These are phyloP conservation scores for Draba incana DNA, from an alignment of 345 rosid genomes.

Conservation along the genomic window DNA sequence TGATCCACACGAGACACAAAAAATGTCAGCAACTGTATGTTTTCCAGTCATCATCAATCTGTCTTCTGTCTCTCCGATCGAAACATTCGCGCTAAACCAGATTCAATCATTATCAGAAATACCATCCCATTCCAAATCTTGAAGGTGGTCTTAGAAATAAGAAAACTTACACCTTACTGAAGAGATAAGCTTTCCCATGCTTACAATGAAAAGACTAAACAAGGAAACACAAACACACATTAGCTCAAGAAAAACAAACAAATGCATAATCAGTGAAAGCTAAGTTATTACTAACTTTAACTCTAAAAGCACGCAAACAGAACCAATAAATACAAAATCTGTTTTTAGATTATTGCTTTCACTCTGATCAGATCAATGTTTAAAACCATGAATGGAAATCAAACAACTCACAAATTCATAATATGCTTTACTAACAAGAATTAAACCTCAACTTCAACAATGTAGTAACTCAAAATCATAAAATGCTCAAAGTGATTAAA, in stretches of 20 bases:
- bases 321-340: not conserved
- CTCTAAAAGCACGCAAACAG: not conserved
- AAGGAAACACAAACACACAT: constrained; percentile 14
- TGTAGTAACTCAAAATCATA: constrained; percentile 8
- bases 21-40: constrained; percentile 90
- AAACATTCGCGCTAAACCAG: constrained; percentile 65
- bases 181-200: constrained; percentile 99
- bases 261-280: constrained; percentile 6
- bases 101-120: constrained; percentile 15
- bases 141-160: constrained; percentile 28
- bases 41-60: constrained; percentile 85
- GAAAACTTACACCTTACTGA: constrained; percentile 94
- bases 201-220: constrained; percentile 83
- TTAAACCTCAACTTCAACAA: not conserved
- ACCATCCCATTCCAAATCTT: not conserved
- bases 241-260: constrained; percentile 24
- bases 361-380: constrained; percentile 16
- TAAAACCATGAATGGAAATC: not conserved
- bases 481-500: not conserved
- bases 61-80: constrained; percentile 73
- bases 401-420: not conserved
- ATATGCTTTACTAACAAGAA: not conserved
- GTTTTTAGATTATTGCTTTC: constrained; percentile 8
- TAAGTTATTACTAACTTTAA: not conserved
- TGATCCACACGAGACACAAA: constrained; percentile 96